phyloP scores from a whole-genome alignment of 2,329 filamentous ascomycete genomes.

The Fusarium tuaranense region DNA sequence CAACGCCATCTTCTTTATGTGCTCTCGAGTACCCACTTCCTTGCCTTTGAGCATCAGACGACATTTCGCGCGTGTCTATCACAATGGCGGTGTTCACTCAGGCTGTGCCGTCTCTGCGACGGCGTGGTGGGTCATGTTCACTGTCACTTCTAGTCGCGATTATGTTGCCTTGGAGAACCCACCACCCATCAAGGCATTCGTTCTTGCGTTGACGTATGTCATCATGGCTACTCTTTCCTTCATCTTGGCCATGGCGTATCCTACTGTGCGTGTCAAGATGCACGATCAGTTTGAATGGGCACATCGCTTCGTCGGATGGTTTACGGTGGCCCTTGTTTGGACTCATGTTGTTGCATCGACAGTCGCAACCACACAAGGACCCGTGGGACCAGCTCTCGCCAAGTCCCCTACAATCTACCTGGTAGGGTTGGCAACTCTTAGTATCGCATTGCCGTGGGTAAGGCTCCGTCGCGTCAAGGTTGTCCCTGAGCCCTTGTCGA shows the following conservation, averaged over 20 bases:
- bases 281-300: constrained; percentile 76
- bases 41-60: constrained; percentile 57
- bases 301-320: constrained; percentile 77
- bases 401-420: constrained; percentile 25
- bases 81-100: constrained; percentile 59
- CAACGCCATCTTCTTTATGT: constrained; percentile 57
- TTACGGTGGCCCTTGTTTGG: constrained; percentile 70
- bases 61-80: constrained; percentile 56
- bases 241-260: constrained; percentile 43
- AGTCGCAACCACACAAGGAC: neutral
- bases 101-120: constrained; percentile 55
- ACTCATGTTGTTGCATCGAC: constrained; percentile 69
- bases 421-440: constrained; percentile 14
- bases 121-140: constrained; percentile 54
- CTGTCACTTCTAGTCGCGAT: constrained; percentile 25
- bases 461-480: constrained; percentile 73
- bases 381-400: constrained; percentile 14
- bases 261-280: constrained; percentile 43
- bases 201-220: constrained; percentile 43
- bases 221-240: constrained; percentile 33
- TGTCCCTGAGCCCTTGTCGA: constrained; percentile 71
- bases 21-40: constrained; percentile 52
- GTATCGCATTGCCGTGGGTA: constrained; percentile 61
- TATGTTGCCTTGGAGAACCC: neutral
- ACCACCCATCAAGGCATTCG: constrained; percentile 16